phyloP scores from a whole-genome alignment of 2,329 filamentous ascomycete species.

The Amphichorda felina region DNA sequence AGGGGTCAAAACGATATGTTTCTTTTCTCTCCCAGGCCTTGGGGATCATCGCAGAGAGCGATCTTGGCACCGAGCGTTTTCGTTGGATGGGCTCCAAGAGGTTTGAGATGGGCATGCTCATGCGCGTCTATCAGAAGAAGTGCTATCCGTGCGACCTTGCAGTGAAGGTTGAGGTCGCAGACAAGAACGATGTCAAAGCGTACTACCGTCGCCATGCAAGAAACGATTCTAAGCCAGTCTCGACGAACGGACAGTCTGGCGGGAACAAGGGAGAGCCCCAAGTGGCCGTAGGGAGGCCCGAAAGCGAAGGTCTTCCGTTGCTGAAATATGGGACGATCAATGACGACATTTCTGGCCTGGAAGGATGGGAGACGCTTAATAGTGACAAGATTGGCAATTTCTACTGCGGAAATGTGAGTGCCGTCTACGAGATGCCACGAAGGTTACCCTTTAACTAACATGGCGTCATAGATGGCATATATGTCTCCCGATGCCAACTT shows the following conservation, averaged over 20 bases:
- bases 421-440: not conserved
- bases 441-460: conserved; percentile 5
- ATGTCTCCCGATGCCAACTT: conserved; percentile 84
- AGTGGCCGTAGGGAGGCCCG: too few relatives aligned
- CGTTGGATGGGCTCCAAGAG: conserved; percentile 85
- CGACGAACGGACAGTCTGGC: too few relatives aligned
- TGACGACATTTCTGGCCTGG: conserved; percentile 52
- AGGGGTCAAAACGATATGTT: conserved; percentile 60
- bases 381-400: conserved; percentile 80
- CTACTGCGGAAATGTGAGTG: conserved; percentile 73
- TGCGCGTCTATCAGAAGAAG: conserved; percentile 61
- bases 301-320: conserved; percentile 47
- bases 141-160: conserved; percentile 85
- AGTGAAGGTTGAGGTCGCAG: conserved; percentile 67
- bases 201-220: conserved; percentile 39
- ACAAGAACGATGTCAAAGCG: conserved; percentile 62
- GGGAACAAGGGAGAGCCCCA: too few relatives aligned
- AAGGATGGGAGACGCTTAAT: conserved; percentile 63
- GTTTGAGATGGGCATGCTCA: conserved; percentile 77
- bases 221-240: too few relatives aligned
- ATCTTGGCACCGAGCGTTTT: conserved; percentile 80
- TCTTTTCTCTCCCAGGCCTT: conserved; percentile 88
- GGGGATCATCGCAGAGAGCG: conserved; percentile 81
- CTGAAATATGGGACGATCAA: conserved; percentile 71
- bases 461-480: conserved; percentile 57